A percentile compares a stretch with the other conserved stretches of the same genome.
Conservation (phyloP, 208 protist genomes). For the Leishmania mexicana region DNA sequence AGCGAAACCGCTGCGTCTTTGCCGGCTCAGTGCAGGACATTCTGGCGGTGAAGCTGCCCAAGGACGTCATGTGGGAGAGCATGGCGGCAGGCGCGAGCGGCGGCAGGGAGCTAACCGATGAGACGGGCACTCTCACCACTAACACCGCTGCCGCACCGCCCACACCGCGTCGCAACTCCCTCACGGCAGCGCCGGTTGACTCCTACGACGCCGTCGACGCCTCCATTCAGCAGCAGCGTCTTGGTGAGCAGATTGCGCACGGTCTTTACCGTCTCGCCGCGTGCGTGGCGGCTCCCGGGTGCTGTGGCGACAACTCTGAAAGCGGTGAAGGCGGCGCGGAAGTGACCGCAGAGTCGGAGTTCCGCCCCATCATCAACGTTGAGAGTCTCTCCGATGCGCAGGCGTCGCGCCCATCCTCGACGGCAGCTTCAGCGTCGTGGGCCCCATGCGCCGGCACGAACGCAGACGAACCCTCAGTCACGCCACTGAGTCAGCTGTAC, state of each 20-base stretch:
- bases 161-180: background rate
- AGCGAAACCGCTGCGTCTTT: constrained; percentile 46
- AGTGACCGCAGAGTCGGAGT: background rate
- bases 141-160: background rate
- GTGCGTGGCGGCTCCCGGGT: background rate
- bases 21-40: constrained; percentile 45
- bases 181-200: background rate
- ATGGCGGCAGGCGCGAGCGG: background rate
- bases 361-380: background rate
- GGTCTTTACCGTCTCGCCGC: constrained; percentile 33
- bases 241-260: constrained; percentile 32
- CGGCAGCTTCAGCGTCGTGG: background rate
- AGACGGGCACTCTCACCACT: background rate
- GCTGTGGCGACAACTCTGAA: background rate
- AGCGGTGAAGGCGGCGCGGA: background rate
- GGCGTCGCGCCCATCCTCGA: background rate
- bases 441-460: background rate
- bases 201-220: constrained; percentile 31
- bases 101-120: background rate
- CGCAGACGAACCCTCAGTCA: constrained; percentile 6
- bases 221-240: constrained; percentile 24
- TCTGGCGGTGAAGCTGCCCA: constrained; percentile 31
- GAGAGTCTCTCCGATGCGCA: background rate
- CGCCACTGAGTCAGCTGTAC: constrained; percentile 31
- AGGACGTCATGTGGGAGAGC: constrained; percentile 1